Base-by-base conservation (phyloP, 2,329 filamentous ascomycete genomes). In the Elsinoe australis region DNA sequence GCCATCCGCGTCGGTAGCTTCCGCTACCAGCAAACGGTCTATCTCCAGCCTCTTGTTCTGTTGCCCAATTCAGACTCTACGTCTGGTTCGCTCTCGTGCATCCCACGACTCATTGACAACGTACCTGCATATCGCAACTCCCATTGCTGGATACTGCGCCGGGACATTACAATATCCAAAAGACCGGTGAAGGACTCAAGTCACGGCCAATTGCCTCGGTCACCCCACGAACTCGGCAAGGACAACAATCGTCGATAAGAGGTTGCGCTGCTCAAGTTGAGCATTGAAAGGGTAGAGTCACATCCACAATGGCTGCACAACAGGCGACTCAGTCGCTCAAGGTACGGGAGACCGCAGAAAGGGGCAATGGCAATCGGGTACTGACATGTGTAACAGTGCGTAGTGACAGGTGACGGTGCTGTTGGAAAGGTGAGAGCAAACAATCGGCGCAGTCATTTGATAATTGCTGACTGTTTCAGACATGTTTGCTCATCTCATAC, bases 351-450 rank as follows among this genome's bases (percentile, higher is more conserved):
- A 8, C 36, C 50, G 49, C 44, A 61, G 57, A 46, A 31, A 41
- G 28, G 33, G 36, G 12, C 29, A 49, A 45, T 41, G 51, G 47
- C 49, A 56, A 31, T 47, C 52, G 49, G 50, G 5, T 51, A 26
- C 44, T 49, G 46, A 51, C 36, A 42, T 31, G 18, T 42, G 53
- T 59, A 29, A 53, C 61, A 95, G 88, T 98, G 92, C 69, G 92
- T 98, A 66, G 92, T 98, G 65, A 96, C 92, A 55, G 92, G 92
- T 73, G 92, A 98, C 70, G 92, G 92, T 86, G 92, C 92, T 66
- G 92, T 98, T 61, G 92, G 92, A 71, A 98, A 98, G 80, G 89
- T 95, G 71, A 70, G 74, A 67, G 21, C 31, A 49, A n/a, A 33
- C 17, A 14, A 29, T 15, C 51, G 53, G 39, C 26, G 39, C 45